These are phyloP conservation scores for Boletus pseudo-olivaceus DNA, from an alignment of 768 basidiomycete species.

Conservation along the genomic window DNA sequence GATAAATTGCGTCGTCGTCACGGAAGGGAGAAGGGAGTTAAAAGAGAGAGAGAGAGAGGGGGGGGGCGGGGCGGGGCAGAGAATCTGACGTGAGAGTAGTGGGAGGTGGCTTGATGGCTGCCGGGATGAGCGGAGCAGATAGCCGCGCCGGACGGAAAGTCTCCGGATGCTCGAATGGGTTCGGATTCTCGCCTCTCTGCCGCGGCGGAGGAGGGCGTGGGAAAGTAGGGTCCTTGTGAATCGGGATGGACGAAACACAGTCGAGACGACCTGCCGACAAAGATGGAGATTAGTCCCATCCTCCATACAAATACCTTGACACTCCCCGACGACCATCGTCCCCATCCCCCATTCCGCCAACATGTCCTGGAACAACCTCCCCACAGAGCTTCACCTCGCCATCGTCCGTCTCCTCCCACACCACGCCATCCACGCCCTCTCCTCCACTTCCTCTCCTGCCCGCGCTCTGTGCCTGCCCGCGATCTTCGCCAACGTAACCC, in stretches of 20 bases:
- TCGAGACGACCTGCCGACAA: slow-evolving; percentile 6
- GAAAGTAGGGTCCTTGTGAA: slow-evolving; percentile 15
- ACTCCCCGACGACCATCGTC: too few relatives aligned
- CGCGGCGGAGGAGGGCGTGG: slow-evolving; percentile 6
- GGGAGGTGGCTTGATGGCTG: background rate
- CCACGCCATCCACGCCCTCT: slow-evolving; percentile 44
- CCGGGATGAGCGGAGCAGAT: slow-evolving; percentile 17
- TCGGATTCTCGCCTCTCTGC: slow-evolving; percentile 13
- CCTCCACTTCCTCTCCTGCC: slow-evolving; percentile 46
- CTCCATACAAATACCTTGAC: background rate
- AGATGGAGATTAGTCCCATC: slow-evolving; percentile 13
- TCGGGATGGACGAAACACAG: slow-evolving; percentile 12
- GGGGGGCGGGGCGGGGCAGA: too few relatives aligned
- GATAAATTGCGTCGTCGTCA: background rate
- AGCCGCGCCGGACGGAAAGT: slow-evolving; percentile 26
- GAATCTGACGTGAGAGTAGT: too few relatives aligned
- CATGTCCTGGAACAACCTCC: slow-evolving; percentile 53
- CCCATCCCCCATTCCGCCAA: background rate
- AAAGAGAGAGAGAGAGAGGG: too few relatives aligned
- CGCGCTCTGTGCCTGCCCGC: slow-evolving; percentile 56
- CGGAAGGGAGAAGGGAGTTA: background rate
- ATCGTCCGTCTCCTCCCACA: slow-evolving; percentile 49
- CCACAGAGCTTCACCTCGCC: slow-evolving; percentile 62
- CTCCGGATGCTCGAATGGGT: slow-evolving; percentile 12
- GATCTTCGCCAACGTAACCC: slow-evolving; percentile 55